These are phyloP conservation scores for Colletotrichum kahawae DNA, from an alignment of 2,329 filamentous ascomycete species.

Conservation along the genomic window DNA sequence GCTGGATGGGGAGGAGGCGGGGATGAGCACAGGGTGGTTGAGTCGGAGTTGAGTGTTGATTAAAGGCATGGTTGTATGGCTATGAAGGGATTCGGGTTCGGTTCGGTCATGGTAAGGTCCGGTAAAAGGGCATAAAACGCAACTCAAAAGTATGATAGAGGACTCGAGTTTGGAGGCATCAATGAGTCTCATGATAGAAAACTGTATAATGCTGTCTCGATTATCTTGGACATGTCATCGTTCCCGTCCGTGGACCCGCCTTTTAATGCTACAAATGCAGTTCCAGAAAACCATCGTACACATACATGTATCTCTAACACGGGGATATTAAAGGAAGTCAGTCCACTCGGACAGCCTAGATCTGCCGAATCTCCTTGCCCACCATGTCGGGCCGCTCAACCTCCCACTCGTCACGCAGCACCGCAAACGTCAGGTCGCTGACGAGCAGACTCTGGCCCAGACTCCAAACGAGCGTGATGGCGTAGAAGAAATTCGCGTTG, in stretches of 20 bases:
- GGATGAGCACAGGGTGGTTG: slow-evolving; percentile 12
- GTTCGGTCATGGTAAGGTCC: not conserved
- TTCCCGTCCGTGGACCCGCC: not conserved
- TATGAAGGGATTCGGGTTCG: not conserved
- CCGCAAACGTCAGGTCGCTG: slow-evolving; percentile 86
- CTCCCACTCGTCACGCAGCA: slow-evolving; percentile 92
- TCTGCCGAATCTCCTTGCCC: slow-evolving; percentile 86
- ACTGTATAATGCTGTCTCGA: slow-evolving; percentile 7
- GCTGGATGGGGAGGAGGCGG: not conserved
- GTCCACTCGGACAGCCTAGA: slow-evolving; percentile 54
- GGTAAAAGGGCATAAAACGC: not conserved
- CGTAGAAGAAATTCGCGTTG: slow-evolving; percentile 99
- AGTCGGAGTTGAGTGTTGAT: slow-evolving; percentile 19
- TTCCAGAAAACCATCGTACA: not conserved
- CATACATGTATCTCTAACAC: not conserved
- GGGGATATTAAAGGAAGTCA: not conserved
- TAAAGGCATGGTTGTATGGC: not conserved
- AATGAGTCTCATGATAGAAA: not conserved
- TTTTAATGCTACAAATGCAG: not conserved
- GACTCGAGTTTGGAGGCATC: not conserved
- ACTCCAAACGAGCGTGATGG: slow-evolving; percentile 98
- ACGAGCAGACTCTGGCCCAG: slow-evolving; percentile 86
- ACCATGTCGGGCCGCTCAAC: slow-evolving; percentile 87
- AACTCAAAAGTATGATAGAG: not conserved
- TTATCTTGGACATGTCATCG: not conserved